Conservation (phyloP, 108 stramenopile genomes). For the Mayamaea pseudoterrestris region DNA sequence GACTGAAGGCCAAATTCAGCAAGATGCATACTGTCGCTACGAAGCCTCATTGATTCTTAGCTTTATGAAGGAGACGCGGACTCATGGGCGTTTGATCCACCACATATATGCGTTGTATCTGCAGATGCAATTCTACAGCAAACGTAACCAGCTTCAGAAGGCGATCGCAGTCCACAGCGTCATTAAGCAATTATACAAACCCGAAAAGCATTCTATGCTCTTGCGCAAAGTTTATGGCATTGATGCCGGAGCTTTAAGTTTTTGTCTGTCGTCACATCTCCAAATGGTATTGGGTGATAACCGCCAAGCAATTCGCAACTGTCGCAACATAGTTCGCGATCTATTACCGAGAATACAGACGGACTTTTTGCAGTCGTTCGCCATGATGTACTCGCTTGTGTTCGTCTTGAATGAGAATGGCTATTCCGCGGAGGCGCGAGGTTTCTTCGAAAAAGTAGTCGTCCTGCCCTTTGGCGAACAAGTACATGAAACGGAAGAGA, state of each 20-base stretch:
- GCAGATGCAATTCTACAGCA: constrained; percentile 40
- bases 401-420: background rate
- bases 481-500: background rate
- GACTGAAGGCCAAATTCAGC: constrained; percentile 28
- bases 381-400: background rate
- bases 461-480: background rate
- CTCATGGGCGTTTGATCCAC: constrained; percentile 41
- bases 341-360: background rate
- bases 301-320: background rate
- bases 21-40: constrained; percentile 26
- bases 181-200: constrained; percentile 17
- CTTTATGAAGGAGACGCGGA: constrained; percentile 40
- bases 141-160: constrained; percentile 29
- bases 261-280: constrained; percentile 2
- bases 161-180: constrained; percentile 23
- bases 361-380: background rate
- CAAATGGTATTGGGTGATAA: background rate
- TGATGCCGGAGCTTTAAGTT: constrained; percentile 41
- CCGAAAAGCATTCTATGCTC: constrained; percentile 32
- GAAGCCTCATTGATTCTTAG: constrained; percentile 31
- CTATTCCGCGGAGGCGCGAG: background rate
- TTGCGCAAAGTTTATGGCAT: constrained; percentile 42
- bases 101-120: constrained; percentile 47
- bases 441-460: background rate
- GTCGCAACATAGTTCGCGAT: background rate